Evolutionary conservation across 192 early-diverging fungal genomes (phyloP).

Genomic region (Phycomyces blakesleeanus): DNA sequence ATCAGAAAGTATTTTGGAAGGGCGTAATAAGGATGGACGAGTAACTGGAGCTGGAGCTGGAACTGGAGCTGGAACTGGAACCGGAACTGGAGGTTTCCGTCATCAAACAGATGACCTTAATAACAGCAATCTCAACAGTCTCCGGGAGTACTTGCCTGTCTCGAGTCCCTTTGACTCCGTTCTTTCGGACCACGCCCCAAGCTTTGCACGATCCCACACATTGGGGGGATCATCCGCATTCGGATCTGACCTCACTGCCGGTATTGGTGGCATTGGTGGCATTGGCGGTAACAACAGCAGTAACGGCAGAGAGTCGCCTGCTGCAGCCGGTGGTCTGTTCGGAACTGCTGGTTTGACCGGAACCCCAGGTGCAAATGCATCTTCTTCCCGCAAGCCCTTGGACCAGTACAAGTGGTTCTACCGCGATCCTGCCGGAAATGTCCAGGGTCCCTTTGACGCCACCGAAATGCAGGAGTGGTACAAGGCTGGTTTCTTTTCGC

Average conservation of each 20-base stretch:
- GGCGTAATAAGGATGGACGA: no score
- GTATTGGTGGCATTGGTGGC: no score
- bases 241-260: not conserved
- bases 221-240: no score
- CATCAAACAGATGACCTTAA: not conserved
- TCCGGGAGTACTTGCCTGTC: not conserved
- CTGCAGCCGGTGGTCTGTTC: slow-evolving; percentile 2
- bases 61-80: no score
- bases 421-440: slow-evolving; percentile 76
- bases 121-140: no score
- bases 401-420: slow-evolving; percentile 68
- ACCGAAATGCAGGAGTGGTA: slow-evolving; percentile 97
- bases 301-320: not conserved
- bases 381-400: slow-evolving; percentile 15
- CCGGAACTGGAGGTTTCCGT: not conserved
- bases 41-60: no score
- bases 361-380: not conserved
- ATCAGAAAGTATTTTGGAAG: no score
- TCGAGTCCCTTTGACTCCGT: not conserved
- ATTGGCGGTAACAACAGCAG: no score
- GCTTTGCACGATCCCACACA: no score
- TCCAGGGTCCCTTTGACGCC: slow-evolving; percentile 88
- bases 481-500: slow-evolving; percentile 77
- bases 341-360: not conserved
- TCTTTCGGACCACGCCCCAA: not conserved